These are phyloP conservation scores for Pharus latifolius DNA, from an alignment of 176 grass and related monocot species.

Conservation along the genomic window DNA sequence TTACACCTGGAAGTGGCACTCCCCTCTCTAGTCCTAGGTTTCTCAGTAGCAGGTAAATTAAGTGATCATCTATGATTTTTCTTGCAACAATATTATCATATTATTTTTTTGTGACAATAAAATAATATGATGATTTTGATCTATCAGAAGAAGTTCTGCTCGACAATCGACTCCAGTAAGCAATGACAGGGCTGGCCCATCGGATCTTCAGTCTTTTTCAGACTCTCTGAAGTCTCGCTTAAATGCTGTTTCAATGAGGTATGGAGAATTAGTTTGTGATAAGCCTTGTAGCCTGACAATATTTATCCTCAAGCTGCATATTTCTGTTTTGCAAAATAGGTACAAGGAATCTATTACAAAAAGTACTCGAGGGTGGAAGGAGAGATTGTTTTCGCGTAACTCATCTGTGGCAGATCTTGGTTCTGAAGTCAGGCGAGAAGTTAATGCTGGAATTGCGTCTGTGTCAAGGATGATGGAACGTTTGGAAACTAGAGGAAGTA, in stretches of 20 bases:
- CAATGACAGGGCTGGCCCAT: slow-evolving; percentile 59
- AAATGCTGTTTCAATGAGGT: slow-evolving; percentile 86
- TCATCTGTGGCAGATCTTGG: slow-evolving; percentile 69
- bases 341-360: slow-evolving; percentile 97
- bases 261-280: slow-evolving; percentile 4
- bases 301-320: not conserved
- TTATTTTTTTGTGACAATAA: not conserved
- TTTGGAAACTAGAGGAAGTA: slow-evolving; percentile 69
- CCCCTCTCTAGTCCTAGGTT: slow-evolving; percentile 42
- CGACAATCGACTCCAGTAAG: slow-evolving; percentile 52
- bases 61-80: not conserved
- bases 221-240: slow-evolving; percentile 81
- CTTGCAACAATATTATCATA: not conserved
- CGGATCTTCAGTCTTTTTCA: slow-evolving; percentile 72
- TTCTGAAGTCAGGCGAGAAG: slow-evolving; percentile 91
- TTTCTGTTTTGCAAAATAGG: slow-evolving; percentile 27
- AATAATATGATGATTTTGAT: slow-evolving; percentile 2
- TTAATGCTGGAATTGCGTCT: slow-evolving; percentile 80
- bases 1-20: slow-evolving; percentile 36
- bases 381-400: slow-evolving; percentile 72
- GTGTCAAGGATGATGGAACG: slow-evolving; percentile 94
- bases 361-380: slow-evolving; percentile 91
- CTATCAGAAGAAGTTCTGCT: slow-evolving; percentile 43
- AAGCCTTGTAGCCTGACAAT: not conserved
- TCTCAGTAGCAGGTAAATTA: slow-evolving; percentile 44